A percentile compares a stretch with the other conserved stretches of the same genome.
Conservation (phyloP, 768 basidiomycete genomes). For the Leucogyrophana mollusca region DNA sequence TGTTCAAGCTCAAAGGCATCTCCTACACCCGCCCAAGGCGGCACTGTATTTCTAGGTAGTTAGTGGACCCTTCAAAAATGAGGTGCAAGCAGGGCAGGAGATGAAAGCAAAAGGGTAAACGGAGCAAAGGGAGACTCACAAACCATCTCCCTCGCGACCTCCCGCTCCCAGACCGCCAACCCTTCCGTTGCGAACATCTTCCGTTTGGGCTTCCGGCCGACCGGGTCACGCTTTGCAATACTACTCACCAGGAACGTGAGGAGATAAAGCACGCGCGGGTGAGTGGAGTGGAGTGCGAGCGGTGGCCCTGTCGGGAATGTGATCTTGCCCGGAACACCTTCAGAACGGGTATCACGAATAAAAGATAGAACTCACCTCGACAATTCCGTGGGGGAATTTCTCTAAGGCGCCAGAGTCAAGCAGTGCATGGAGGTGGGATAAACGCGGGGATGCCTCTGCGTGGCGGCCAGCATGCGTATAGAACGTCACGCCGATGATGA, state of each 20-base stretch:
- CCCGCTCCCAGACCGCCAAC: slow-evolving; percentile 33
- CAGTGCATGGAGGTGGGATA: slow-evolving; percentile 61
- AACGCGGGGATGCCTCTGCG: slow-evolving; percentile 44
- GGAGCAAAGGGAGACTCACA: slow-evolving; percentile 17
- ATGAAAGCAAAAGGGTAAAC: not conserved
- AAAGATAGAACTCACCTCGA: slow-evolving; percentile 30
- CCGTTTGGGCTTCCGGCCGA: slow-evolving; percentile 72
- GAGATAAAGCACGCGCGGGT: slow-evolving; percentile 62
- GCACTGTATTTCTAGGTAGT: slow-evolving; percentile 36
- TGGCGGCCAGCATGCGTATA: slow-evolving; percentile 59
- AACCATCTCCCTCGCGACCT: slow-evolving; percentile 18
- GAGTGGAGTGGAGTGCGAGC: slow-evolving; percentile 58
- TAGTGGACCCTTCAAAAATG: not conserved
- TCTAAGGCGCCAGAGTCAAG: slow-evolving; percentile 58
- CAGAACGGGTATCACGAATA: not conserved
- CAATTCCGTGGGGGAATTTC: slow-evolving; percentile 35
- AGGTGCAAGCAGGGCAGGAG: not conserved
- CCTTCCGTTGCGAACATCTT: slow-evolving; percentile 70
- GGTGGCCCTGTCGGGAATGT: slow-evolving; percentile 37
- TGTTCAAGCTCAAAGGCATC: slow-evolving; percentile 50
- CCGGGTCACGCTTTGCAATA: slow-evolving; percentile 67
- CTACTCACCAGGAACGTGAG: slow-evolving; percentile 69
- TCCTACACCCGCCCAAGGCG: slow-evolving; percentile 49
- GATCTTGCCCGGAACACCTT: slow-evolving; percentile 21
- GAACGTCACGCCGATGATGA: slow-evolving; percentile 61